Evolutionary conservation across 306 rosid genomes (phyloP), one percentile per base, ranked within the genome.

Genomic region (Vachellia pachyceras): DNA sequence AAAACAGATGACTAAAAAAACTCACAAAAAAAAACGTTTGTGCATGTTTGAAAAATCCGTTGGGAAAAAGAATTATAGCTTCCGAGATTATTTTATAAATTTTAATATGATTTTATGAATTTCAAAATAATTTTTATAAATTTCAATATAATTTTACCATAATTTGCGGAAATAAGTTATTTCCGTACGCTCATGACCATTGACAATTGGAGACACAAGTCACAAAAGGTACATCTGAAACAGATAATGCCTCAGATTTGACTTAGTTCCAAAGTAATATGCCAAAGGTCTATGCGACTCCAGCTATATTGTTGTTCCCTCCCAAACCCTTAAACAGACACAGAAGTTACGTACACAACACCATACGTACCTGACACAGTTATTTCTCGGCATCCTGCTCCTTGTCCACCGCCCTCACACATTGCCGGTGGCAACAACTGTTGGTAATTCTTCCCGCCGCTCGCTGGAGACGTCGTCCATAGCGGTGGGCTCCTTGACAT

Each of bases 371-470:
- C 84, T 79, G 76, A 77, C 75, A 41, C 54, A 13, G 66, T 80
- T 44, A 84, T 72, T 55, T 84, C 91, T 73, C 86, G 86, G 33
- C 91, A 86, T 35, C 49, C 76, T 35, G 64, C 83, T 49, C 79
- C 57, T 76, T 82, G 33, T 29, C 33, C 88, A 12, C 50, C 85
- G 13, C 12, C 77, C 14, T 6, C 5, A 49, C 81, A 81, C 35
- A 71, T 77, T 40, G 67, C 85, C 36, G 82, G 80, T 1, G 83
- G 33, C 33, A 29, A 68, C 0, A 44, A 10, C 77, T 72, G 77
- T 11, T 44, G 64, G 36, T 7, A 55, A 0, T 0, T 45, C 37
- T 61, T 80, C n/a, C 80, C 80, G 1, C 73, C 80, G 23, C 47
- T 14, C 0, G 61, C 81, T 71, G 88, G 83, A 2, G 88, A 82